These are phyloP conservation scores for Lentinula raphanica DNA, from an alignment of 768 basidiomycete species.

Conservation along the genomic window DNA sequence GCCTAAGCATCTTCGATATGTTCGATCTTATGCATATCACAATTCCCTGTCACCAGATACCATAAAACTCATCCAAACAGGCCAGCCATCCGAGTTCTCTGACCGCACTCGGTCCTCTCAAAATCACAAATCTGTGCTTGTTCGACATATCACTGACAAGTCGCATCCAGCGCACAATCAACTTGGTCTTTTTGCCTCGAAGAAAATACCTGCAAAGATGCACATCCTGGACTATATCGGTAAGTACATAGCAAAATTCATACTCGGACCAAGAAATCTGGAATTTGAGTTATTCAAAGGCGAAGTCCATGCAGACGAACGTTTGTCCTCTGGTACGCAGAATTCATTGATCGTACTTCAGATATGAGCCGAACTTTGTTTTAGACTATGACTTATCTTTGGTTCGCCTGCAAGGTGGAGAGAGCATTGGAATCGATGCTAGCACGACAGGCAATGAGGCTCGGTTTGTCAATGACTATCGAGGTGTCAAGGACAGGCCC, in stretches of 20 bases:
- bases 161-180: conserved; percentile 79
- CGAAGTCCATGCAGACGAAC: conserved; percentile 75
- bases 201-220: conserved; percentile 59
- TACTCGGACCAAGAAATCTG: background rate
- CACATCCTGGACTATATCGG: conserved; percentile 73
- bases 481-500: conserved; percentile 64
- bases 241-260: background rate
- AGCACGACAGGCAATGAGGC: conserved; percentile 75
- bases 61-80: conserved; percentile 29
- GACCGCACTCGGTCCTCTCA: conserved; percentile 9
- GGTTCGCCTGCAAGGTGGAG: conserved; percentile 49
- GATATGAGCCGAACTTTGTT: background rate
- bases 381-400: conserved; percentile 79
- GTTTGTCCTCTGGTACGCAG: conserved; percentile 45
- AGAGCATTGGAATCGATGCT: conserved; percentile 77
- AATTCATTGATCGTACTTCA: background rate
- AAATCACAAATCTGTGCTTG: conserved; percentile 37
- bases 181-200: conserved; percentile 72
- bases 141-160: conserved; percentile 49
- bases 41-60: conserved; percentile 45
- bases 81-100: background rate
- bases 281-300: conserved; percentile 34
- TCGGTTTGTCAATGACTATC: conserved; percentile 87
- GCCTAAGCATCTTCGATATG: conserved; percentile 54
- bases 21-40: conserved; percentile 49